These are phyloP conservation scores for Leccinum olivaceopallidum DNA, from an alignment of 768 basidiomycete genomes.

Conservation along the genomic window DNA sequence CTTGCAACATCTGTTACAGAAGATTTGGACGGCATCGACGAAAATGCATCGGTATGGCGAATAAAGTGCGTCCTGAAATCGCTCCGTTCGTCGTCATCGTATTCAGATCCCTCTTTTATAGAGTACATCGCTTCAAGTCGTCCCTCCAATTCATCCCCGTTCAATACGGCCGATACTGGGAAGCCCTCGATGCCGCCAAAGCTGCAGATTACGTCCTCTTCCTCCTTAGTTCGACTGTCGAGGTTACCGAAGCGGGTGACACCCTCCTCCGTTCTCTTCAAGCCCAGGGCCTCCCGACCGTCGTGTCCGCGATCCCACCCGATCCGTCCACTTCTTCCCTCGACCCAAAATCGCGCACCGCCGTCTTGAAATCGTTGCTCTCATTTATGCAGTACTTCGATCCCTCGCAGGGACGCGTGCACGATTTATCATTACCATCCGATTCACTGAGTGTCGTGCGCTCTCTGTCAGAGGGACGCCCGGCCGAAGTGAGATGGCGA, in stretches of 20 bases:
- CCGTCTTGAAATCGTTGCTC: conserved; percentile 81
- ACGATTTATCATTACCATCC: conserved; percentile 62
- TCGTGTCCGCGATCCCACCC: conserved; percentile 71
- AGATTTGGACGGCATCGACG: conserved; percentile 22
- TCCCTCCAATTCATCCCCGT: conserved; percentile 85
- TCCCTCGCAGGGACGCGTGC: conserved; percentile 74
- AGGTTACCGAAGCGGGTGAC: conserved; percentile 87
- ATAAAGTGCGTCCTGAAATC: conserved; percentile 51
- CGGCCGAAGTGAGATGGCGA: conserved; percentile 78
- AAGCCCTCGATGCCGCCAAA: conserved; percentile 80
- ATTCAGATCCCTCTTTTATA: conserved; percentile 30
- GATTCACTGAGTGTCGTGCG: conserved; percentile 76
- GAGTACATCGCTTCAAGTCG: conserved; percentile 89
- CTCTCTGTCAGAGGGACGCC: conserved; percentile 81
- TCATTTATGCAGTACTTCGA: conserved; percentile 97
- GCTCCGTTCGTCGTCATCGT: not conserved
- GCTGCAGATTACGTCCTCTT: conserved; percentile 91
- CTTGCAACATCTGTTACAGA: conserved; percentile 64
- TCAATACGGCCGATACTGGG: conserved; percentile 69
- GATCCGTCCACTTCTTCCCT: conserved; percentile 39
- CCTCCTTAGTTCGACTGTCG: conserved; percentile 74
- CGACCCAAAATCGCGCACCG: conserved; percentile 62
- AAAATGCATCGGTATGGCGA: conserved; percentile 46
- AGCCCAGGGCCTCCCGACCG: conserved; percentile 86
- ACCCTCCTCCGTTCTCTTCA: conserved; percentile 85